Evolutionary conservation across 2,329 filamentous ascomycete genomes (phyloP).

Genomic region (Ophiostoma tasmaniense): DNA sequence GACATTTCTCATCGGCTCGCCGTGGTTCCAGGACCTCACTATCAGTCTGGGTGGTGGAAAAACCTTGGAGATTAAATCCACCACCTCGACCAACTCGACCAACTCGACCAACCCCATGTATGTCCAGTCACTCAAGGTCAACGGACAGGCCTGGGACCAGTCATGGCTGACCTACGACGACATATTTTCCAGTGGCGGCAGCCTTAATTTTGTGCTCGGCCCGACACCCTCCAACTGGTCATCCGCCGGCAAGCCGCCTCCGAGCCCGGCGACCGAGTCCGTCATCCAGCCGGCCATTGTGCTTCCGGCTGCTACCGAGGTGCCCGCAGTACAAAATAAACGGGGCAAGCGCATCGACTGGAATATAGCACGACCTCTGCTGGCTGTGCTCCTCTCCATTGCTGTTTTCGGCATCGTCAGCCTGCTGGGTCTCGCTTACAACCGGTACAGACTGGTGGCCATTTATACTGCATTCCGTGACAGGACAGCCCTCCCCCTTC

Average conservation of each 20-base stretch:
- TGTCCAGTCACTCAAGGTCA: background rate
- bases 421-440: background rate
- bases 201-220: background rate
- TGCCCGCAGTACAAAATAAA: background rate
- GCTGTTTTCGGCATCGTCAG: background rate
- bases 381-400: background rate
- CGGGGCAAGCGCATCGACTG: background rate
- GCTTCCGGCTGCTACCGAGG: background rate
- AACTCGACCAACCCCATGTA: background rate
- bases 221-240: background rate
- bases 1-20: conserved; percentile 56
- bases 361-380: background rate
- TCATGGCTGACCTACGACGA: background rate
- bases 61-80: background rate
- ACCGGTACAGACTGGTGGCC: background rate
- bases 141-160: background rate
- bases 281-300: background rate
- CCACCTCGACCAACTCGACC: background rate
- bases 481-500: background rate
- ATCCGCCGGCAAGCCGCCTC: background rate
- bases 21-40: conserved; percentile 52
- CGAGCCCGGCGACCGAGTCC: background rate
- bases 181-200: background rate
- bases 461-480: background rate
- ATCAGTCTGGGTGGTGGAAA: conserved; percentile 48